Conservation (phyloP, 345 rosid species). For the Geranium brycei region DNA sequence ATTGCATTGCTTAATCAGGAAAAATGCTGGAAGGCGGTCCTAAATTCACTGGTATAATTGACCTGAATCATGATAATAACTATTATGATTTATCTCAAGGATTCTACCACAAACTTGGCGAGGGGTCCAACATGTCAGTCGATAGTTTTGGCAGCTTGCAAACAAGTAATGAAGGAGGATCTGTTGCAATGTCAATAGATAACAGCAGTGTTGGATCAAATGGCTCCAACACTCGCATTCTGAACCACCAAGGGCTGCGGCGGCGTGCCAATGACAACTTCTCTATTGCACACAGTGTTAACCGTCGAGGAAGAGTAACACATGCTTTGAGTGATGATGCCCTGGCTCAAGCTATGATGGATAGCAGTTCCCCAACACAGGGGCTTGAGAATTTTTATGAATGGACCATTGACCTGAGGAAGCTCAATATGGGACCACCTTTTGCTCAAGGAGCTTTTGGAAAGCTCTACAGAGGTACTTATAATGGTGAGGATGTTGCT, state of each 20-base stretch:
- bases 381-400: constrained; percentile 27
- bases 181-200: constrained; percentile 31
- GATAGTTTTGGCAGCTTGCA: constrained; percentile 33
- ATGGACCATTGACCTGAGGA: constrained; percentile 30
- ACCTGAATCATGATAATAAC: constrained; percentile 17
- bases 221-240: constrained; percentile 33
- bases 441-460: constrained; percentile 42
- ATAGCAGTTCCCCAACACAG: constrained; percentile 19
- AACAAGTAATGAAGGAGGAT: constrained; percentile 33
- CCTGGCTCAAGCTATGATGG: constrained; percentile 28
- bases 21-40: constrained; percentile 31
- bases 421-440: constrained; percentile 30
- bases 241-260: constrained; percentile 31
- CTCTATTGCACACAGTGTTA: constrained; percentile 21
- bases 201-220: constrained; percentile 34
- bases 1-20: neutral
- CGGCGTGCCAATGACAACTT: constrained; percentile 24
- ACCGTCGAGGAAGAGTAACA: constrained; percentile 19
- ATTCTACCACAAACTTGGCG: constrained; percentile 30
- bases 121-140: constrained; percentile 34
- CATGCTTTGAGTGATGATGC: constrained; percentile 34
- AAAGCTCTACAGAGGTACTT: constrained; percentile 39
- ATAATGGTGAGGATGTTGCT: constrained; percentile 47
- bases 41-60: constrained; percentile 27
- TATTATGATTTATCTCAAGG: constrained; percentile 29